phyloP scores from a whole-genome alignment of 1,139 yeast genomes.

The Magnusiomyces ingens region DNA sequence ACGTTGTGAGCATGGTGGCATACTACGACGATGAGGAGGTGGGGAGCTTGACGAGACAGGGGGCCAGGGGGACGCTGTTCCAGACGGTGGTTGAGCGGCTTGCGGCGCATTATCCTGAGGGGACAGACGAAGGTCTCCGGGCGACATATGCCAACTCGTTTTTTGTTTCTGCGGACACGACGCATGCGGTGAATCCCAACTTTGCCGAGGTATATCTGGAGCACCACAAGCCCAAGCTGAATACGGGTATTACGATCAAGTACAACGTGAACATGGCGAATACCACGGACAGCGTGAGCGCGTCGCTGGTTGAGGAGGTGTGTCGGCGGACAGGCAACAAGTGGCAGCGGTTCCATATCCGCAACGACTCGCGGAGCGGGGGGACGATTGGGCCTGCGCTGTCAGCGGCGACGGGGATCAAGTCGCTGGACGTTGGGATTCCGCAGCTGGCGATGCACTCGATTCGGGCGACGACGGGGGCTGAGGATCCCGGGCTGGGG shows the following conservation, averaged over 20 bases:
- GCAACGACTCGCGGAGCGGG: constrained; percentile 68
- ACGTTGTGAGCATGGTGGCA: constrained; percentile 54
- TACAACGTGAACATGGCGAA: constrained; percentile 64
- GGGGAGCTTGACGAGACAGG: constrained; percentile 84
- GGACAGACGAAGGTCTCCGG: constrained; percentile 33
- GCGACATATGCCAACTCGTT: constrained; percentile 53
- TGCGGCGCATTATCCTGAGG: constrained; percentile 46
- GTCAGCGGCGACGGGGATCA: constrained; percentile 59
- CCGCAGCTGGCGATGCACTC: constrained; percentile 80
- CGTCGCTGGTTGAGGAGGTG: constrained; percentile 51
- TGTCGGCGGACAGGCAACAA: constrained; percentile 40
- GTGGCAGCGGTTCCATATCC: constrained; percentile 46
- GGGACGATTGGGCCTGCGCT: constrained; percentile 76
- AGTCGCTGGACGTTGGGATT: constrained; percentile 71
- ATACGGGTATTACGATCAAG: constrained; percentile 60
- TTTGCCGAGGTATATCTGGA: constrained; percentile 56
- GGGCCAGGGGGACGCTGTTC: constrained; percentile 83
- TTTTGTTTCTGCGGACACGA: constrained; percentile 83
- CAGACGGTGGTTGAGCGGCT: constrained; percentile 69
- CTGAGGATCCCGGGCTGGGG: constrained; percentile 62
- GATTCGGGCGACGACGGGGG: constrained; percentile 68
- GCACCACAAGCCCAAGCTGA: constrained; percentile 63
- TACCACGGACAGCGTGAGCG: constrained; percentile 63
- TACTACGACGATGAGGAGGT: constrained; percentile 91
- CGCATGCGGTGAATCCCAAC: constrained; percentile 93